phyloP scores from a whole-genome alignment of 2,329 filamentous ascomycete genomes.

The Penicillium sp. region DNA sequence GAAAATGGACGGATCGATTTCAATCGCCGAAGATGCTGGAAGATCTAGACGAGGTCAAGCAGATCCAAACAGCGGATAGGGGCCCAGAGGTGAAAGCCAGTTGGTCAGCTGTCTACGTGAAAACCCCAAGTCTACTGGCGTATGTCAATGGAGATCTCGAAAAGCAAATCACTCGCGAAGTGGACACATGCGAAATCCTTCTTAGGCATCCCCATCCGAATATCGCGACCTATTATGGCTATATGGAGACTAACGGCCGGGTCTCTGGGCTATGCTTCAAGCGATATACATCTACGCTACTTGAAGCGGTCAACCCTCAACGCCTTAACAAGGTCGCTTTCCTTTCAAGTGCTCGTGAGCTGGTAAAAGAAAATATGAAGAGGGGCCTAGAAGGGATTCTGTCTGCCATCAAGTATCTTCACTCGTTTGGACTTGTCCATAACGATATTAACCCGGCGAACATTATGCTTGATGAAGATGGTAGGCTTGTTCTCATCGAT shows the following conservation, averaged over 20 bases:
- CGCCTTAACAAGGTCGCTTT: constrained; percentile 15
- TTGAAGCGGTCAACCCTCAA: constrained; percentile 18
- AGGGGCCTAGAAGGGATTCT: constrained; percentile 15
- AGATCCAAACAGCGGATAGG: constrained; percentile 13
- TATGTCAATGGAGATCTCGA: constrained; percentile 14
- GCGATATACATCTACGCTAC: constrained; percentile 18
- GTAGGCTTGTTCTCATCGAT: constrained; percentile 16
- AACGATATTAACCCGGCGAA: constrained; percentile 28
- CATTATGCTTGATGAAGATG: constrained; percentile 24
- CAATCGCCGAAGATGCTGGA: constrained; percentile 11
- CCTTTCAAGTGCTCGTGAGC: constrained; percentile 12
- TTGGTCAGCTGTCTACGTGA: constrained; percentile 18
- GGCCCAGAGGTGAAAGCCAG: constrained; percentile 9
- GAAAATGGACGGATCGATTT: constrained; percentile 17
- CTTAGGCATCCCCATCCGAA: constrained; percentile 23
- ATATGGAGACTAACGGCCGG: constrained; percentile 7
- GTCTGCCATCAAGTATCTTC: constrained; percentile 23
- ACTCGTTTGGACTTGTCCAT: constrained; percentile 23
- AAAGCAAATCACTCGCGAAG: constrained; percentile 16
- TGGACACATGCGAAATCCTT: constrained; percentile 20
- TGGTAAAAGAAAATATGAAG: constrained; percentile 13
- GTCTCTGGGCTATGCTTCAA: constrained; percentile 23
- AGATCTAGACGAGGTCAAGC: constrained; percentile 12
- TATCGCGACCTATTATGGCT: constrained; percentile 21
- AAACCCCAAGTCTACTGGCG: constrained; percentile 18